Conservation (phyloP, 2,329 filamentous ascomycete genomes). For the Aspergillaceae sp. region DNA sequence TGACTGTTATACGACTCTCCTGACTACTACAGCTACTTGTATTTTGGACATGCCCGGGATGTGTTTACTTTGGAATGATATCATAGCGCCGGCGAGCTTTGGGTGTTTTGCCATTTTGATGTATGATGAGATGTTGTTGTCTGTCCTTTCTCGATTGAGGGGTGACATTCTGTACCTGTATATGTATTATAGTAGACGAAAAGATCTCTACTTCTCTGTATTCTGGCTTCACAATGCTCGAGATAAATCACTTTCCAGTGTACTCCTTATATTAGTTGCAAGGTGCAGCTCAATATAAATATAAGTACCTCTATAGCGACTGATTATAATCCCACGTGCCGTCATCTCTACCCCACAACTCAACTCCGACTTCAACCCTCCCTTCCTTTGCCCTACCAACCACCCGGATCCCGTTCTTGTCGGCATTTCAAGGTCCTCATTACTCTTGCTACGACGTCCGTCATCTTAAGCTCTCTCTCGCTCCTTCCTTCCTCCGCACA, state of each 20-base stretch:
- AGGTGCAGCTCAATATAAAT: no score
- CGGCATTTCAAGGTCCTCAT: no score
- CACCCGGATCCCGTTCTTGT: no score
- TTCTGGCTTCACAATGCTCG: background rate
- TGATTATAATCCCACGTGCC: background rate
- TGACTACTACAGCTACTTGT: slow-evolving; percentile 6
- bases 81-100: slow-evolving; percentile 34
- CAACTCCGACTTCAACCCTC: no score
- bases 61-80: slow-evolving; percentile 22
- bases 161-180: slow-evolving; percentile 3
- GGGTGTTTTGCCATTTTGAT: slow-evolving; percentile 7
- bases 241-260: background rate
- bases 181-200: slow-evolving; percentile 5
- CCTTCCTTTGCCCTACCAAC: no score
- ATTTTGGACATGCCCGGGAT: slow-evolving; percentile 10
- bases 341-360: no score
- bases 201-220: slow-evolving; percentile 7
- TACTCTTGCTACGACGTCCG: no score
- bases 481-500: no score
- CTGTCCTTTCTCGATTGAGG: background rate
- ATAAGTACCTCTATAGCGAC: background rate
- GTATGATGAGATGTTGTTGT: no score
- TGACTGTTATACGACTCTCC: no score
- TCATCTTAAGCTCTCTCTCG: no score
- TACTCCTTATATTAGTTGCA: background rate